phyloP scores from a whole-genome alignment of 805 yeast species.

The Myxozyma neglecta region DNA sequence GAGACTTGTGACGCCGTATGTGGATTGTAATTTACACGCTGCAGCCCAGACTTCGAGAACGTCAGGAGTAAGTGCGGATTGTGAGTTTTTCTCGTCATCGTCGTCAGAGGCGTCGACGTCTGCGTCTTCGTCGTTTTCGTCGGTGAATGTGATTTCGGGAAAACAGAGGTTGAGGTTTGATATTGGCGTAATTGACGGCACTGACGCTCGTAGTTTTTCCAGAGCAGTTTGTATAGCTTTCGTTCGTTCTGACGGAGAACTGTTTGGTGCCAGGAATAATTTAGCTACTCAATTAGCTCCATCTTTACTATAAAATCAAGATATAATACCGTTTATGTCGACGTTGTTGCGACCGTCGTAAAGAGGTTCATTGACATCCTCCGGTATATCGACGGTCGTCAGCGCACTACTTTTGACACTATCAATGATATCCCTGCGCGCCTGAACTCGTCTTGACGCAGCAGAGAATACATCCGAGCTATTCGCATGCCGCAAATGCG shows the following conservation, averaged over 20 bases:
- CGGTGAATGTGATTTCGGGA: slow-evolving; percentile 38
- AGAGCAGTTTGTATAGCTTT: slow-evolving; percentile 14
- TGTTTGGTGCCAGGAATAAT: slow-evolving; percentile 22
- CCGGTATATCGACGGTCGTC: slow-evolving; percentile 4
- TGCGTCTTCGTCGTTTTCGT: slow-evolving; percentile 33
- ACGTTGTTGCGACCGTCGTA: neutral
- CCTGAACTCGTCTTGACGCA: slow-evolving; percentile 12
- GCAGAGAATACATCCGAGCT: slow-evolving; percentile 10
- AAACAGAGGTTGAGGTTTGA: slow-evolving; percentile 33
- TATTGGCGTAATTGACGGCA: slow-evolving; percentile 11
- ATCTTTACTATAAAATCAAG: too few species aligned
- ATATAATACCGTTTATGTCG: too few species aligned
- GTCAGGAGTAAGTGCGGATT: slow-evolving; percentile 5
- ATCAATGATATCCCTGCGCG: slow-evolving; percentile 13
- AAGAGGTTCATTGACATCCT: slow-evolving; percentile 23
- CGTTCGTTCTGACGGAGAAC: slow-evolving; percentile 6
- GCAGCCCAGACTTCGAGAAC: slow-evolving; percentile 33
- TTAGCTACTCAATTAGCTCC: slow-evolving; percentile 12
- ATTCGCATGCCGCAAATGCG: slow-evolving; percentile 19
- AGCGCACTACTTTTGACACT: neutral
- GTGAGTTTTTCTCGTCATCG: neutral
- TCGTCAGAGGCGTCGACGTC: slow-evolving; percentile 11
- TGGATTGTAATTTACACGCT: slow-evolving; percentile 20
- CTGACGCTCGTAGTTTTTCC: slow-evolving; percentile 2
- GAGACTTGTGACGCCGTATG: slow-evolving; percentile 19